Conservation (phyloP, 1,284 basidiomycete genomes). For the Cutaneotrichosporon sp. region DNA sequence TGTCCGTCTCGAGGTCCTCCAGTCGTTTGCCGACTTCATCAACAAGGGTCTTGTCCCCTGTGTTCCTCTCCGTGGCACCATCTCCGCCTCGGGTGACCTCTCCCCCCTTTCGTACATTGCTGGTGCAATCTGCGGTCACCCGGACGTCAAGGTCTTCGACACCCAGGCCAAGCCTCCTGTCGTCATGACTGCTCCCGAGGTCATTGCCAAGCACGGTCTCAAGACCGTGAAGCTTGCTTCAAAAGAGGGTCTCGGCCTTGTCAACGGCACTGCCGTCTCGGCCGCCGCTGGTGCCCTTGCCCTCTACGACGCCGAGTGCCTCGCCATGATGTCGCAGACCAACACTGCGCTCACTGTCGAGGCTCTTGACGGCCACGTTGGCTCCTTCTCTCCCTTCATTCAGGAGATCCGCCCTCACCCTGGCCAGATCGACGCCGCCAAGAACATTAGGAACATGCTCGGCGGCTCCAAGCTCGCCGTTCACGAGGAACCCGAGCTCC, state of each 20-base stretch:
- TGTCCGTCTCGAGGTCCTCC: constrained; percentile 18
- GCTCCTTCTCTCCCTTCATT: constrained; percentile 18
- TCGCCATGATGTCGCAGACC: constrained; percentile 16
- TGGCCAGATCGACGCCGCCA: constrained; percentile 15
- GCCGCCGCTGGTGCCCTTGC: constrained; percentile 18
- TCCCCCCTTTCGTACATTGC: constrained; percentile 20
- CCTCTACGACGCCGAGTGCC: constrained; percentile 22
- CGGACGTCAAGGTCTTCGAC: constrained; percentile 22
- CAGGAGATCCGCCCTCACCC: constrained; percentile 20
- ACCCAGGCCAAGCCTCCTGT: constrained; percentile 2
- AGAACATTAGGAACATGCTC: constrained; percentile 18
- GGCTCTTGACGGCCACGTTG: constrained; percentile 18
- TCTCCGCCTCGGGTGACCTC: constrained; percentile 18
- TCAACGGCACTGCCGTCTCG: constrained; percentile 20
- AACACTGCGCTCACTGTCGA: constrained; percentile 20
- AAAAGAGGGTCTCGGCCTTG: constrained; percentile 22
- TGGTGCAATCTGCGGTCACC: constrained; percentile 19
- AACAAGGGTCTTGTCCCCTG: constrained; percentile 19
- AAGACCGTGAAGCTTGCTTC: constrained; percentile 11
- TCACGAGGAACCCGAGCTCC: constrained; percentile 15
- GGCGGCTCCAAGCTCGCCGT: constrained; percentile 16
- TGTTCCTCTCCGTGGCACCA: constrained; percentile 20
- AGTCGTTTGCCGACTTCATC: constrained; percentile 17
- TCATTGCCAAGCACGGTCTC: constrained; percentile 17
- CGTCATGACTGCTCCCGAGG: constrained; percentile 11